Evolutionary conservation across 805 yeast species (phyloP).

Genomic region (Kuraishia hungarica): DNA sequence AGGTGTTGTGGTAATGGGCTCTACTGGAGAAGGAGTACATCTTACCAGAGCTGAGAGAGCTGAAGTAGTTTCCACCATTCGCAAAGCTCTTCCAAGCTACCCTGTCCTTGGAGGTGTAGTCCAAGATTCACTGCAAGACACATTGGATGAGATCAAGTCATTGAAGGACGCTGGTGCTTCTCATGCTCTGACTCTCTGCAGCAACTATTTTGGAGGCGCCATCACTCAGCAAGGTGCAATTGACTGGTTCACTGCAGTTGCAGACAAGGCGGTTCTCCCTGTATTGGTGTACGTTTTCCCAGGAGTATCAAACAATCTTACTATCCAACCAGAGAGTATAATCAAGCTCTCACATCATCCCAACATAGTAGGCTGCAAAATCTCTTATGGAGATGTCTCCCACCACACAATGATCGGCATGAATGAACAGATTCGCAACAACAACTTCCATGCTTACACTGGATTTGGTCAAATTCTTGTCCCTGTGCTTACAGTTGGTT

Average conservation of each 20-base stretch:
- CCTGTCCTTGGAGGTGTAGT: conserved; percentile 42
- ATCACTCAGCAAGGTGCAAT: conserved; percentile 37
- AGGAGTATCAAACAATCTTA: conserved; percentile 36
- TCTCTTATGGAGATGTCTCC: conserved; percentile 43
- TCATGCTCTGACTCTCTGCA: conserved; percentile 32
- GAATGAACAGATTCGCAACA: conserved; percentile 27
- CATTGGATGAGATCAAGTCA: conserved; percentile 29
- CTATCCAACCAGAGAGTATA: conserved; percentile 28
- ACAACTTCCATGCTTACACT: conserved; percentile 34
- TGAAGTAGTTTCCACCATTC: conserved; percentile 22
- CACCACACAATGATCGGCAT: conserved; percentile 36
- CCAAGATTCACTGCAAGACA: conserved; percentile 34
- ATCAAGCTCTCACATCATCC: conserved; percentile 32
- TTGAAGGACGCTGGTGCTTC: conserved; percentile 30
- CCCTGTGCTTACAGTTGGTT: conserved; percentile 39
- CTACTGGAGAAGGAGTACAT: conserved; percentile 49
- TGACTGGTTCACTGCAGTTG: conserved; percentile 34
- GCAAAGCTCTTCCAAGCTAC: conserved; percentile 28
- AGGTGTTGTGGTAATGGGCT: conserved; percentile 43
- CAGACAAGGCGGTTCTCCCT: conserved; percentile 33
- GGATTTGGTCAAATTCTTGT: conserved; percentile 44
- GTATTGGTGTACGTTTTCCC: conserved; percentile 39
- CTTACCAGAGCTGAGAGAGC: conserved; percentile 37
- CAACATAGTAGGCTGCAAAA: conserved; percentile 43
- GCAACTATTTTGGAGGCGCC: conserved; percentile 38